Percentiles rank a stretch among this genome's conserved stretches.
Conservation (phyloP, 306 rosid species). For the Castanopsis chinensis region DNA sequence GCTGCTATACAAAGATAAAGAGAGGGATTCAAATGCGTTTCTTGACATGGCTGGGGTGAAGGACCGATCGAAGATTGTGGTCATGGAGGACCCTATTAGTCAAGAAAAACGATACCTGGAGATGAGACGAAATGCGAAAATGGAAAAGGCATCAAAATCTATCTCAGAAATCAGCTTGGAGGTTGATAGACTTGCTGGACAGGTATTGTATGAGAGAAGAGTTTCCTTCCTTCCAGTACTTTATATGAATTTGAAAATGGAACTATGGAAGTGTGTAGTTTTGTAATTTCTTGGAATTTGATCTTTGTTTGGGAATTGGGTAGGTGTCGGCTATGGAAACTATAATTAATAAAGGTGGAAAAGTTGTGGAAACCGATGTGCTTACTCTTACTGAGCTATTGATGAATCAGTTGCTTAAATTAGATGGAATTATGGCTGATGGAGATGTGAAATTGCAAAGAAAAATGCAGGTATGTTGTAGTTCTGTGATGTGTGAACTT, state of each 20-base stretch:
- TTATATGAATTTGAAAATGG: not conserved
- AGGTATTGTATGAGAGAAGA: constrained; percentile 41
- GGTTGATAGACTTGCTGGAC: constrained; percentile 80
- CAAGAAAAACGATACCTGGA: constrained; percentile 77
- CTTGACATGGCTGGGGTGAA: constrained; percentile 80
- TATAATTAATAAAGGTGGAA: constrained; percentile 70
- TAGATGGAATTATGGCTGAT: constrained; percentile 77
- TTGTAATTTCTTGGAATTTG: constrained; percentile 17
- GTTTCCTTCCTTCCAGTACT: not conserved
- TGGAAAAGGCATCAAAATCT: constrained; percentile 84
- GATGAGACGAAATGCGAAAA: constrained; percentile 76
- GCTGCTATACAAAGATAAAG: constrained; percentile 76
- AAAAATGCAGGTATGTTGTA: constrained; percentile 78
- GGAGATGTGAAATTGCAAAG: constrained; percentile 96
- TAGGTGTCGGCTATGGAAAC: constrained; percentile 90
- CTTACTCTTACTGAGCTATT: constrained; percentile 67
- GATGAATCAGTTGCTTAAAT: constrained; percentile 88
- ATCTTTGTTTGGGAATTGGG: constrained; percentile 24
- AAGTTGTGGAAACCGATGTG: constrained; percentile 74
- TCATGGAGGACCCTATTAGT: constrained; percentile 84
- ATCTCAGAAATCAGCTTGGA: constrained; percentile 87
- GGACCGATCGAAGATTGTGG: constrained; percentile 73
- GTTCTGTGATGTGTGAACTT: not conserved
- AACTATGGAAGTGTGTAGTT: constrained; percentile 8
- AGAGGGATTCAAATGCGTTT: constrained; percentile 90